Percentiles rank a stretch among this genome's conserved stretches.
Evolutionary conservation across 2,329 filamentous ascomycete genomes (phyloP).

Genomic region (Talaromyces islandicus): DNA sequence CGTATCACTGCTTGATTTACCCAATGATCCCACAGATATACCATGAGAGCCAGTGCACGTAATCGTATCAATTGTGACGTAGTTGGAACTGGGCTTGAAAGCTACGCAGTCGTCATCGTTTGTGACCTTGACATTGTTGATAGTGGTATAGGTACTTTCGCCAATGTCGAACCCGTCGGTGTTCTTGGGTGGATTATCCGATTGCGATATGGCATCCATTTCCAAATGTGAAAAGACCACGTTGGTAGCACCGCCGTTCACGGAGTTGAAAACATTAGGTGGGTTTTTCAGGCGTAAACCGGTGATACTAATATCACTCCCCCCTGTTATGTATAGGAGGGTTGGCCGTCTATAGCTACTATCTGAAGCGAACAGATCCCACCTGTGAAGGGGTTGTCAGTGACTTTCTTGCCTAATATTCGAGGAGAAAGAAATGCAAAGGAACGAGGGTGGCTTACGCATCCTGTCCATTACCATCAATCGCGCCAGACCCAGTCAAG

Average conservation of each 20-base stretch:
- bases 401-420: neutral
- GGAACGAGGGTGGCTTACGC: constrained; percentile 16
- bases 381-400: neutral
- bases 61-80: constrained; percentile 35
- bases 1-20: constrained; percentile 32
- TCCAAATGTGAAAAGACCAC: constrained; percentile 32
- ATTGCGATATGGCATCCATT: constrained; percentile 36
- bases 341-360: constrained; percentile 36
- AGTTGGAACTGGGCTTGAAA: constrained; percentile 37
- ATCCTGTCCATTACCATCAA: constrained; percentile 45
- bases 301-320: constrained; percentile 32
- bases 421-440: neutral
- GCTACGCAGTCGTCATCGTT: constrained; percentile 44
- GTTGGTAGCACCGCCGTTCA: constrained; percentile 30
- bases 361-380: constrained; percentile 35
- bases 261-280: constrained; percentile 41
- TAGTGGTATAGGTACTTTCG: constrained; percentile 30
- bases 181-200: constrained; percentile 33
- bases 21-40: constrained; percentile 44
- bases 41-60: constrained; percentile 45
- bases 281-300: constrained; percentile 38
- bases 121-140: constrained; percentile 30
- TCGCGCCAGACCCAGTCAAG: constrained; percentile 34
- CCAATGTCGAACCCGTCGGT: constrained; percentile 43
- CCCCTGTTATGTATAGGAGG: constrained; percentile 36